These are phyloP conservation scores for Bacidia rubella DNA, from an alignment of 495 filamentous ascomycete species.

Conservation along the genomic window DNA sequence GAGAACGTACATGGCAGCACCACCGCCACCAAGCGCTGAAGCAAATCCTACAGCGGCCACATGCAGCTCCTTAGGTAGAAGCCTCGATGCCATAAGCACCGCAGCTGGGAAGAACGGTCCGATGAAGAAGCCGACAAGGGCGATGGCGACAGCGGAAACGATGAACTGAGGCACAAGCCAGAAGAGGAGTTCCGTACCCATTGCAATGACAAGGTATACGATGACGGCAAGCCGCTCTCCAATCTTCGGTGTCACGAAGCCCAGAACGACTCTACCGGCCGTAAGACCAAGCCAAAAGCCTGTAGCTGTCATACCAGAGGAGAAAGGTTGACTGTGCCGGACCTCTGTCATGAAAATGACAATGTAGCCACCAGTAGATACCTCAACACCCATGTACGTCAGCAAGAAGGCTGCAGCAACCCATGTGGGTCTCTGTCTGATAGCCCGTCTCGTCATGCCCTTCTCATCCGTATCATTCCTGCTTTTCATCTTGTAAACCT, in stretches of 20 bases:
- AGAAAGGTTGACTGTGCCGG: slow-evolving; percentile 39
- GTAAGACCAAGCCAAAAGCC: slow-evolving; percentile 58
- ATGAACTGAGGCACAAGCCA: slow-evolving; percentile 62
- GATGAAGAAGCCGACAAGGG: slow-evolving; percentile 59
- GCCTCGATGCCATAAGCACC: slow-evolving; percentile 66
- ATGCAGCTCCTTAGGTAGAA: slow-evolving; percentile 64
- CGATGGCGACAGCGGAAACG: slow-evolving; percentile 54
- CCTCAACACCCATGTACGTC: slow-evolving; percentile 74
- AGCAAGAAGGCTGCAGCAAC: slow-evolving; percentile 63
- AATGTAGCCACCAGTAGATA: slow-evolving; percentile 64
- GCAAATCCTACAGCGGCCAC: slow-evolving; percentile 75
- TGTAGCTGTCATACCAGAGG: slow-evolving; percentile 48
- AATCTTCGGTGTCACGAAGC: slow-evolving; percentile 48
- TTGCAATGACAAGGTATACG: slow-evolving; percentile 35
- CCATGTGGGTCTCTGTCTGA: slow-evolving; percentile 55
- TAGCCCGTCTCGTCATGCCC: slow-evolving; percentile 41
- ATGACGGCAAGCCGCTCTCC: slow-evolving; percentile 46
- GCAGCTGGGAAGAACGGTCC: slow-evolving; percentile 58
- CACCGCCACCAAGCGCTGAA: slow-evolving; percentile 65
- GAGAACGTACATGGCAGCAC: slow-evolving; percentile 40
- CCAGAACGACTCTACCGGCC: slow-evolving; percentile 43
- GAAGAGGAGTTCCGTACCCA: slow-evolving; percentile 46
- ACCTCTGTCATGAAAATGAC: slow-evolving; percentile 51
- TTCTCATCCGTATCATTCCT: slow-evolving; percentile 23
- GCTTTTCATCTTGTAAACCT: slow-evolving; percentile 41